phyloP scores from a whole-genome alignment of 352 stramenopile species.

The Lagenidium sp. region DNA sequence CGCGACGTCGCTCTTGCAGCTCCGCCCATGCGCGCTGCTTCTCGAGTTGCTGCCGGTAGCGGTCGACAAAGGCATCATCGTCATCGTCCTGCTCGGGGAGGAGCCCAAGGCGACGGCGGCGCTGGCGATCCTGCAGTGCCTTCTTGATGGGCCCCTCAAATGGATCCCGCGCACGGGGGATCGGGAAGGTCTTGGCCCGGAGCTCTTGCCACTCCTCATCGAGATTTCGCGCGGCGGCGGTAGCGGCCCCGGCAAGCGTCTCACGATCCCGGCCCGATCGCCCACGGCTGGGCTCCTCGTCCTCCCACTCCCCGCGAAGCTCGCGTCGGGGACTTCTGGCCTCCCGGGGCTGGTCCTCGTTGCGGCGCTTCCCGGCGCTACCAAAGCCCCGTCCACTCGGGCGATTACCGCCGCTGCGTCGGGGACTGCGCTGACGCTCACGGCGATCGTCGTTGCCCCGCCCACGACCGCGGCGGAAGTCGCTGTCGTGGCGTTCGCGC shows the following conservation, averaged over 20 bases:
- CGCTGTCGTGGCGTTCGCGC: too few relatives aligned
- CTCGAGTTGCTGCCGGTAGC: conserved; percentile 8
- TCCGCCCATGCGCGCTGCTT: conserved; percentile 8
- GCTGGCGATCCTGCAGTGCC: conserved; percentile 14
- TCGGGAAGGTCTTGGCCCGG: conserved; percentile 11
- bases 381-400: too few relatives aligned
- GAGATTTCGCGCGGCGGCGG: conserved; percentile 2
- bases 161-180: conserved; percentile 8
- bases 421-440: too few relatives aligned
- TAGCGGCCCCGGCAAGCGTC: neutral
- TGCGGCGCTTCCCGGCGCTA: too few relatives aligned
- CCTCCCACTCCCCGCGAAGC: too few relatives aligned
- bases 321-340: too few relatives aligned
- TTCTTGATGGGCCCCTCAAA: conserved; percentile 12
- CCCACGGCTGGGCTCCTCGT: conserved; percentile 1
- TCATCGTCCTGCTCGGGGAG: conserved; percentile 13
- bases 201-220: conserved; percentile 16
- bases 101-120: conserved; percentile 14
- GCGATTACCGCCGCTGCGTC: too few relatives aligned
- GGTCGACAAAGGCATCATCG: conserved; percentile 9
- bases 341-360: too few relatives aligned
- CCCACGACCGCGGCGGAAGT: too few relatives aligned
- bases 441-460: too few relatives aligned
- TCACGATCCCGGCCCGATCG: conserved; percentile 5
- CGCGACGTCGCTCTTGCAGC: conserved; percentile 6